Base-by-base conservation (phyloP, 768 basidiomycete species). In the Serendipita sp. region DNA sequence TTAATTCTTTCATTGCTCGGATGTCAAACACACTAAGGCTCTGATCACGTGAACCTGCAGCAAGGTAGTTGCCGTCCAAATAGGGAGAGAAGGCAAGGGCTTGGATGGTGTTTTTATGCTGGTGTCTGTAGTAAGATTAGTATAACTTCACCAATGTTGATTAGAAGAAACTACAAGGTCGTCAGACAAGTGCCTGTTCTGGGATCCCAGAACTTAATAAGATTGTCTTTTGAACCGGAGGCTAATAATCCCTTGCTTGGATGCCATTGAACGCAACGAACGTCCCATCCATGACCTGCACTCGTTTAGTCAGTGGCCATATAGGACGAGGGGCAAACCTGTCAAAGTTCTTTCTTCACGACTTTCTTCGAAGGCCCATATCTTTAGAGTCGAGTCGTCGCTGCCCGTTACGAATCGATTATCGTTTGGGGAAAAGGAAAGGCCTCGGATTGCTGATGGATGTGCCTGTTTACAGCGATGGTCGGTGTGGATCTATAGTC, bases 191-290 rank as follows among this genome's bases (percentile, higher is more conserved):
- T 93, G 41, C 89, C 91, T 8, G 91, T 92, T 44, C 96, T 81
- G 24, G 96, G 96, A 73, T 99, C 96, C 96, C 96, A 99, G 76
- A 99, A 99, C 71, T 98, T 98, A 75, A 98, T 92, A 69, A 92
- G 83, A 74, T 97, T 96, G 75, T 99, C 96, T 75, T 98, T 98
- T 70, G 90, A 92, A 30, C 96, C 96, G 2, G 91, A 93, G 3
- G 89, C 92, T 24, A 99, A 81, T 7, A 99, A 78, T 8, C 95
- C 95, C 75, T 98, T 97, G 0, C 88, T 91, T 3, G 93, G 92
- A 75, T 99, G 96, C 96, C 96, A 99, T 76, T 97, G 88, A 0
- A 97, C 92, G 66, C 92, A 96, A 72, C 94, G 89, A 24, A 99
- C 96, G 70, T 99, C 96, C 93, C 94, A 97, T 3, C 94, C 93